These are phyloP conservation scores for Tephrocybe rancida DNA, from an alignment of 768 basidiomycete genomes.

Conservation along the genomic window DNA sequence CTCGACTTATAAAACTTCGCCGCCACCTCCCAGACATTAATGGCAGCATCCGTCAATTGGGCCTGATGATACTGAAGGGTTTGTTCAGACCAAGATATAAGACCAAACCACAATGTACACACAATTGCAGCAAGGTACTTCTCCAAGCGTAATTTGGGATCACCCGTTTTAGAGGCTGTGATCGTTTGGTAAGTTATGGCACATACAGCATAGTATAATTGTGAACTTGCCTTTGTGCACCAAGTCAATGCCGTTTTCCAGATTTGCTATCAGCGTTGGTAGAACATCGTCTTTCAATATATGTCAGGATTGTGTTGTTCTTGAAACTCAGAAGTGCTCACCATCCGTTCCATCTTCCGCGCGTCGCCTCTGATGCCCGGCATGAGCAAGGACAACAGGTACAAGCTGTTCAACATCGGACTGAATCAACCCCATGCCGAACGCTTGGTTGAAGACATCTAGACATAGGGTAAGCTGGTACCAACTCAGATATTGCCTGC, in stretches of 20 bases:
- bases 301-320: not conserved
- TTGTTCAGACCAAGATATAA: not conserved
- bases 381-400: conserved; percentile 63
- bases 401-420: conserved; percentile 67
- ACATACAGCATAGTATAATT: not conserved
- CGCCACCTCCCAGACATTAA: conserved; percentile 67
- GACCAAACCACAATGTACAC: conserved; percentile 27
- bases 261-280: conserved; percentile 51
- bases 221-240: conserved; percentile 54
- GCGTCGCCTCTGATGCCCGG: conserved; percentile 61
- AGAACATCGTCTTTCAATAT: conserved; percentile 44
- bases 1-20: conserved; percentile 68
- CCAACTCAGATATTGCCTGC: not conserved
- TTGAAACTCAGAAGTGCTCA: conserved; percentile 11
- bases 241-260: conserved; percentile 66
- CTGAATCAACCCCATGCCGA: conserved; percentile 56
- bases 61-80: conserved; percentile 27
- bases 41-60: conserved; percentile 54
- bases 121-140: conserved; percentile 81
- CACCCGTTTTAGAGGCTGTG: conserved; percentile 66
- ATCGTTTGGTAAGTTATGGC: not conserved
- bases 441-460: conserved; percentile 63
- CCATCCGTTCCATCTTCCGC: conserved; percentile 49
- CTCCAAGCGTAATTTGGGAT: conserved; percentile 79
- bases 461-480: conserved; percentile 1